These are phyloP conservation scores for Neurospora tetrasperma DNA, from an alignment of 495 filamentous ascomycete genomes.

Conservation along the genomic window DNA sequence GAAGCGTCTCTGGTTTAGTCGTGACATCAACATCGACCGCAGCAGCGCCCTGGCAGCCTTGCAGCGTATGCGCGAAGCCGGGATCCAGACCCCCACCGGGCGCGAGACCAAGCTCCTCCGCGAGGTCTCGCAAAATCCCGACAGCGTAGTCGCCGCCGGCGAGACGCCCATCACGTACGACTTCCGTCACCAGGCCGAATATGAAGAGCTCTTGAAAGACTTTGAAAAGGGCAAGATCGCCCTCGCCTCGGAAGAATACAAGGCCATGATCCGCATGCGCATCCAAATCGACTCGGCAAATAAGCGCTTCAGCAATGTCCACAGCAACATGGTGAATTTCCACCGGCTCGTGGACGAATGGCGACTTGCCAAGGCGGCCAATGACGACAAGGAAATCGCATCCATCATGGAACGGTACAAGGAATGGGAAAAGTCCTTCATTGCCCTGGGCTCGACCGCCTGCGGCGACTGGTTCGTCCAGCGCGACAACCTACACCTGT, in stretches of 20 bases:
- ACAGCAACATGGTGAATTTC: conserved; percentile 18
- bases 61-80: conserved; percentile 26
- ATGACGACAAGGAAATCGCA: neutral
- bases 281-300: conserved; percentile 19
- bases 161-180: conserved; percentile 12
- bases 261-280: conserved; percentile 10
- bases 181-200: conserved; percentile 22
- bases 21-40: conserved; percentile 25
- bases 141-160: conserved; percentile 1
- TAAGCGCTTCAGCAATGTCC: conserved; percentile 11
- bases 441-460: conserved; percentile 3
- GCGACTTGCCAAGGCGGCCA: neutral
- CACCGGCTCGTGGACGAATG: neutral
- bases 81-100: conserved; percentile 16
- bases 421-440: conserved; percentile 7
- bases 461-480: conserved; percentile 19
- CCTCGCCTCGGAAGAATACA: conserved; percentile 14
- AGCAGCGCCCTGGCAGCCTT: conserved; percentile 17
- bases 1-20: conserved; percentile 8
- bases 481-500: conserved; percentile 38
- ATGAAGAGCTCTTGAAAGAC: conserved; percentile 23
- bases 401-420: neutral
- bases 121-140: conserved; percentile 14
- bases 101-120: conserved; percentile 24
- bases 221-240: conserved; percentile 8